Evolutionary conservation across 1,284 basidiomycete genomes (phyloP).

Genomic region (Mycena sp.): DNA sequence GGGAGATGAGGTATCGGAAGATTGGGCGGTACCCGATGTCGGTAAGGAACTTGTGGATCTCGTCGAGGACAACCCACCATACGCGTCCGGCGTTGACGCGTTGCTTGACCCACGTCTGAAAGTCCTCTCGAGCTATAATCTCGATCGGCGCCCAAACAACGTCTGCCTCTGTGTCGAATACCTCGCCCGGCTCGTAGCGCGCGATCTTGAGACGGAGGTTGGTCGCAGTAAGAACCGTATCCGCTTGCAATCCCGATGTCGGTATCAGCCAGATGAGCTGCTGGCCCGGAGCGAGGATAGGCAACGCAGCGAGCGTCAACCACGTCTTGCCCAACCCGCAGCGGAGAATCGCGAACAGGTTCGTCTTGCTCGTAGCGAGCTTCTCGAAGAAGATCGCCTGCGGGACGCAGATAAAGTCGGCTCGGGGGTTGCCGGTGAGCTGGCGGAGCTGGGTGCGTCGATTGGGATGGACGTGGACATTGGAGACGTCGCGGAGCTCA

Average conservation of each 20-base stretch:
- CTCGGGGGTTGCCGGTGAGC: background rate
- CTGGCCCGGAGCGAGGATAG: background rate
- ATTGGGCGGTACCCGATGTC: slow-evolving; percentile 10
- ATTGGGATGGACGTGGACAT: background rate
- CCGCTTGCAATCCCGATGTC: slow-evolving; percentile 7
- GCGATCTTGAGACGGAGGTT: background rate
- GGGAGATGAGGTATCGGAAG: slow-evolving; percentile 1
- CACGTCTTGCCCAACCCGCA: slow-evolving; percentile 17
- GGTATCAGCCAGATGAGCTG: slow-evolving; percentile 3
- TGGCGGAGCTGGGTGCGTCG: background rate
- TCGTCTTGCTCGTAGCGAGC: slow-evolving; percentile 1
- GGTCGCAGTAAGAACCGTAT: background rate
- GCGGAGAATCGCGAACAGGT: slow-evolving; percentile 7
- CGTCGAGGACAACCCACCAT: slow-evolving; percentile 17
- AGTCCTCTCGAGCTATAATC: background rate
- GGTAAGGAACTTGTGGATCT: slow-evolving; percentile 7
- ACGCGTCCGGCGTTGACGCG: background rate
- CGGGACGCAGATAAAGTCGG: slow-evolving; percentile 6
- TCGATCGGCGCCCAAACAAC: slow-evolving; percentile 14
- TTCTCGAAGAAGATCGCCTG: slow-evolving; percentile 16
- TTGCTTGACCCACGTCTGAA: background rate
- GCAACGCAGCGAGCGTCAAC: slow-evolving; percentile 4
- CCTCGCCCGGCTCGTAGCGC: background rate
- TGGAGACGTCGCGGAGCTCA: no score
- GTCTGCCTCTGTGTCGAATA: background rate